Evolutionary conservation across 2,329 filamentous ascomycete species (phyloP).

Genomic region (Aspergillus fijiensis): DNA sequence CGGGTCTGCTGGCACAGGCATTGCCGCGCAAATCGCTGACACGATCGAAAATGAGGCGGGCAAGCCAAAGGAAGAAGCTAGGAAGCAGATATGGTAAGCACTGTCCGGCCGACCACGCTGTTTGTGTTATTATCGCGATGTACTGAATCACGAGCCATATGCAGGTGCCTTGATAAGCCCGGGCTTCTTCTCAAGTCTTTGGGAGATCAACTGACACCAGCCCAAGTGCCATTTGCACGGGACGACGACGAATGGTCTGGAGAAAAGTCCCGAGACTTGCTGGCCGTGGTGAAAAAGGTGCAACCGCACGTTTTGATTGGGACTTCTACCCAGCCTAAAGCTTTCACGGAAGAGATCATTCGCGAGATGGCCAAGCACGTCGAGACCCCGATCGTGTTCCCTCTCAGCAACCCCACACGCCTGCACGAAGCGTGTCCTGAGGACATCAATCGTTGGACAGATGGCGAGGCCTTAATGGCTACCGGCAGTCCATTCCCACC

Average conservation of each 20-base stretch:
- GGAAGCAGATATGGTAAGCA: slow-evolving; percentile 1
- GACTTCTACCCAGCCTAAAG: slow-evolving; percentile 73
- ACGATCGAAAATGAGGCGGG: slow-evolving; percentile 69
- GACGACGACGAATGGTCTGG: slow-evolving; percentile 62
- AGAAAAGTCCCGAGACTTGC: slow-evolving; percentile 58
- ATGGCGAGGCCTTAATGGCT: slow-evolving; percentile 73
- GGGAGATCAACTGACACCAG: slow-evolving; percentile 60
- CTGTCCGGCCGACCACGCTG: neutral
- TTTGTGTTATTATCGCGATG: neutral
- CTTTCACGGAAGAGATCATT: slow-evolving; percentile 74
- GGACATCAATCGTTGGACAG: slow-evolving; percentile 75
- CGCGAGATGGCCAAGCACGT: slow-evolving; percentile 73
- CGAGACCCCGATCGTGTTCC: slow-evolving; percentile 73
- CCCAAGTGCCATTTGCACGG: slow-evolving; percentile 67
- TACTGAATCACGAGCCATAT: neutral
- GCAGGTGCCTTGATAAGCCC: slow-evolving; percentile 76
- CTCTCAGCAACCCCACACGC: slow-evolving; percentile 79
- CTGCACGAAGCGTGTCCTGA: slow-evolving; percentile 78
- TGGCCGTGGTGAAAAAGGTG: slow-evolving; percentile 66
- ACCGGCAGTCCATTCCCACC: slow-evolving; percentile 81
- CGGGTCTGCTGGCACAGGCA: slow-evolving; percentile 79
- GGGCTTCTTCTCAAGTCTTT: slow-evolving; percentile 69
- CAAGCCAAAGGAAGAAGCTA: slow-evolving; percentile 38
- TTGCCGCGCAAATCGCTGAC: slow-evolving; percentile 79
- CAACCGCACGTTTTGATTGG: slow-evolving; percentile 81